Conservation (phyloP, 2,329 filamentous ascomycete genomes). For the Cladophialophora immunda region DNA sequence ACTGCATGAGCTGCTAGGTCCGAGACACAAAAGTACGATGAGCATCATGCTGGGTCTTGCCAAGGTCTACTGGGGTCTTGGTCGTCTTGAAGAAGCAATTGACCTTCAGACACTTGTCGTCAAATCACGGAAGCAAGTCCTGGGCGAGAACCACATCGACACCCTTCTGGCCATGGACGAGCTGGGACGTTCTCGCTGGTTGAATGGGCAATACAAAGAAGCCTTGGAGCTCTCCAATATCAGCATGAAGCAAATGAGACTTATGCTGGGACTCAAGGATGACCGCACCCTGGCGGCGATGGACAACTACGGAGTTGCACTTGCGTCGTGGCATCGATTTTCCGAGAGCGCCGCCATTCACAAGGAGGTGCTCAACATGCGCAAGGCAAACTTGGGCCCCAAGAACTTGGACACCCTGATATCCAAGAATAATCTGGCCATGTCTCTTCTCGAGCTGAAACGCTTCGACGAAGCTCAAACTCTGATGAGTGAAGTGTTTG, state of each 20-base stretch:
- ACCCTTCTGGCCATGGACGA: constrained; percentile 34
- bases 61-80: constrained; percentile 31
- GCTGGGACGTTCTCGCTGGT: constrained; percentile 34
- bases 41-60: constrained; percentile 31
- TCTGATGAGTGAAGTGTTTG: constrained; percentile 30
- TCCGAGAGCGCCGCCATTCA: constrained; percentile 32
- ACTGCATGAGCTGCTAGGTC: constrained; percentile 27
- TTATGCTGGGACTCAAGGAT: constrained; percentile 27
- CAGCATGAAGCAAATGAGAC: constrained; percentile 23
- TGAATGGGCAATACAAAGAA: constrained; percentile 31
- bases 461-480: constrained; percentile 29
- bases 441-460: constrained; percentile 29
- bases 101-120: constrained; percentile 28
- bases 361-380: constrained; percentile 26
- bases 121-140: constrained; percentile 21
- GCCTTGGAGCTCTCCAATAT: constrained; percentile 24
- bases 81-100: constrained; percentile 33
- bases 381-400: constrained; percentile 5
- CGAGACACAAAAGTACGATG: constrained; percentile 29
- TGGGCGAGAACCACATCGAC: constrained; percentile 24
- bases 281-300: constrained; percentile 26
- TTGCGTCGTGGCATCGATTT: constrained; percentile 33
- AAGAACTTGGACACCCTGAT: constrained; percentile 13
- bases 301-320: constrained; percentile 32
- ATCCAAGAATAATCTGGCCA: constrained; percentile 22